Percentiles rank a stretch among this genome's conserved stretches.
phyloP scores from a whole-genome alignment of 176 grass and related monocot genomes.

The maize (Zea mays) region DNA sequence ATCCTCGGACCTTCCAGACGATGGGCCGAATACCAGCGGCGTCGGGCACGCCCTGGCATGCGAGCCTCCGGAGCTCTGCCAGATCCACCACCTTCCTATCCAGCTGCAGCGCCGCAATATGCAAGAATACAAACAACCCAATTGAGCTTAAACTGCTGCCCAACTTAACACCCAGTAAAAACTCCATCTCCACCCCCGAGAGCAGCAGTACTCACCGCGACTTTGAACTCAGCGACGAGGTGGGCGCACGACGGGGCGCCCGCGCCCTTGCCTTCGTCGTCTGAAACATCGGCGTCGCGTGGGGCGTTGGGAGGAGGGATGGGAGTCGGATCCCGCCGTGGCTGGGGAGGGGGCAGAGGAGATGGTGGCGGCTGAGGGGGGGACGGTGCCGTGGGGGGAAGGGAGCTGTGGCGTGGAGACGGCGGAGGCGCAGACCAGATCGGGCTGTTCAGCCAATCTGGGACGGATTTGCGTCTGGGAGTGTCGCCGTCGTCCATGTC shows the following conservation, averaged over 20 bases:
- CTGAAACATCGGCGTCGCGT: conserved; percentile 1
- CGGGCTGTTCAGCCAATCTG: conserved; percentile 93
- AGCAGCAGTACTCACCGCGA: conserved; percentile 46
- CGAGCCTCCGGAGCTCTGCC: conserved; percentile 72
- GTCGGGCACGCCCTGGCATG: conserved; percentile 84
- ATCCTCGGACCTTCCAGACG: conserved; percentile 85
- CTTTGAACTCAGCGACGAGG: conserved; percentile 69
- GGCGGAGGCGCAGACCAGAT: conserved; percentile 71
- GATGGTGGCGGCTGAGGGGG: conserved; percentile 36
- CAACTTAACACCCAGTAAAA: background rate
- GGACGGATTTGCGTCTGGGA: conserved; percentile 54
- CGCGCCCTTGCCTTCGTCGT: background rate
- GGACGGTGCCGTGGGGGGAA: conserved; percentile 36
- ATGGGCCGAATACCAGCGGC: conserved; percentile 49
- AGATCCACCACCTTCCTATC: conserved; percentile 85
- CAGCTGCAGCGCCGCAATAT: conserved; percentile 40
- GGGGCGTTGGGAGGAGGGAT: conserved; percentile 29
- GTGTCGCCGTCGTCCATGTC: conserved; percentile 57
- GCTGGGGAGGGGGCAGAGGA: conserved; percentile 38
- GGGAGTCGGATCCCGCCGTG: conserved; percentile 35
- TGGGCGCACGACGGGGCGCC: conserved; percentile 49
- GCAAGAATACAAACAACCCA: conserved; percentile 25
- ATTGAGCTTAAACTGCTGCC: background rate
- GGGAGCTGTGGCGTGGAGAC: conserved; percentile 27
- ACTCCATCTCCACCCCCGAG: background rate